These are phyloP conservation scores for Xylaria longipes DNA, from an alignment of 495 filamentous ascomycete species.

Conservation along the genomic window DNA sequence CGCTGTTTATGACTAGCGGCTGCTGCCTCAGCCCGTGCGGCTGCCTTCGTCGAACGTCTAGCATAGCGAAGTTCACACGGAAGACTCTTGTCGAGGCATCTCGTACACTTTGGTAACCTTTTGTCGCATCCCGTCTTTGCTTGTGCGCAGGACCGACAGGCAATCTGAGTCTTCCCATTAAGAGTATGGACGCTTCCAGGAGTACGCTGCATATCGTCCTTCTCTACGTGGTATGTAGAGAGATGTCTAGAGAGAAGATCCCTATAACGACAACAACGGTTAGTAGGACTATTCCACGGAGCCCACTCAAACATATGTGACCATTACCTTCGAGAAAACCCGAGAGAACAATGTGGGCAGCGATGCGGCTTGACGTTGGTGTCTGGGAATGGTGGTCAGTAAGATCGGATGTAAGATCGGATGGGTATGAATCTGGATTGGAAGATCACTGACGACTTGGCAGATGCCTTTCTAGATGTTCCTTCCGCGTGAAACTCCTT, in stretches of 20 bases:
- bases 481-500: constrained; percentile 68
- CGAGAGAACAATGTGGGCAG: constrained; percentile 64
- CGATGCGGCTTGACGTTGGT: constrained; percentile 70
- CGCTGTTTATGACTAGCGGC: neutral
- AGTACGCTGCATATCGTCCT: constrained; percentile 47
- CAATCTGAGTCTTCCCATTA: constrained; percentile 56
- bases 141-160: constrained; percentile 64
- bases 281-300: constrained; percentile 25
- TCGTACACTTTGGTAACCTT: constrained; percentile 61
- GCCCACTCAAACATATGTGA: neutral
- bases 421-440: neutral
- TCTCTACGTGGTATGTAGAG: constrained; percentile 55
- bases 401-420: constrained; percentile 1
- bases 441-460: constrained; percentile 59
- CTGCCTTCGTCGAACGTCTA: constrained; percentile 60
- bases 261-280: constrained; percentile 48
- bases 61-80: constrained; percentile 62
- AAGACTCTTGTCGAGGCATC: constrained; percentile 64
- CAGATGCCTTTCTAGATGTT: constrained; percentile 69
- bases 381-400: constrained; percentile 51
- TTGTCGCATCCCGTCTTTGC: constrained; percentile 75
- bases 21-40: constrained; percentile 46
- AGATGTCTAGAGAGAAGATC: constrained; percentile 67
- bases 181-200: constrained; percentile 46
- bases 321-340: constrained; percentile 65